phyloP scores from a whole-genome alignment of 1,284 basidiomycete genomes.

The Stygiomarasmius scandens region DNA sequence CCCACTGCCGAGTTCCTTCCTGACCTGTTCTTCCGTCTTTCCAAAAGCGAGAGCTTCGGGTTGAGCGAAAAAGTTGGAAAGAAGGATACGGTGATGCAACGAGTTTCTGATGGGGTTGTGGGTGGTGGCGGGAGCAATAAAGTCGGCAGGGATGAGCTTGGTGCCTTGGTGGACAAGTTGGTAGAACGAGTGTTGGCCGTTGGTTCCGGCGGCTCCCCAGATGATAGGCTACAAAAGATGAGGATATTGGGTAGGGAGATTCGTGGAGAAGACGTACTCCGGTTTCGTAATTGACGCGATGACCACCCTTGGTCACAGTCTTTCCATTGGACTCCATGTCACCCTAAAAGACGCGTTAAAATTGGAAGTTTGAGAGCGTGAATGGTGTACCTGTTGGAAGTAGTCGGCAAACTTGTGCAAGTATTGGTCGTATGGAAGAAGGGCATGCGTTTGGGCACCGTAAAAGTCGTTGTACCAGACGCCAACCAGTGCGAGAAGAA shows the following conservation, averaged over 20 bases:
- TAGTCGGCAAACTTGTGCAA: conserved; percentile 99
- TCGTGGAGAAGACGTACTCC: conserved; percentile 60
- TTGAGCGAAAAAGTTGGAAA: conserved; percentile 98
- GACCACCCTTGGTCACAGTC: conserved; percentile 90
- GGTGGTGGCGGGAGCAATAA: conserved; percentile 92
- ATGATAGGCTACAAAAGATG: conserved; percentile 77
- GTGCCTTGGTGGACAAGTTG: conserved; percentile 97
- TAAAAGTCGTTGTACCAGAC: conserved; percentile 99
- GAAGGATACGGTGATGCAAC: conserved; percentile 95
- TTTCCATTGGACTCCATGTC: conserved; percentile 99
- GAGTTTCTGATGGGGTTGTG: conserved; percentile 88
- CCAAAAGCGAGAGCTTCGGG: conserved; percentile 97
- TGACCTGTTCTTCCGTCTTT: conserved; percentile 91
- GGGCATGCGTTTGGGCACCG: conserved; percentile 90
- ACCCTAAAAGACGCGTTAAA: conserved; percentile 43
- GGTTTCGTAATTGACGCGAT: conserved; percentile 94
- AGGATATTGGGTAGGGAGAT: neutral
- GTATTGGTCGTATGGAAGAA: conserved; percentile 98
- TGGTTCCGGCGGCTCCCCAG: conserved; percentile 98
- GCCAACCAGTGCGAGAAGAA: conserved; percentile 88
- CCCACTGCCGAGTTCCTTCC: conserved; percentile 76
- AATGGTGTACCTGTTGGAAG: conserved; percentile 99
- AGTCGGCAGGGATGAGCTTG: conserved; percentile 92
- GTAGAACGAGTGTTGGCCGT: conserved; percentile 99
- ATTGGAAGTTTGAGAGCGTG: no score